These are phyloP conservation scores for Phytophthora niederhauseri DNA, from an alignment of 352 stramenopile species.

Conservation along the genomic window DNA sequence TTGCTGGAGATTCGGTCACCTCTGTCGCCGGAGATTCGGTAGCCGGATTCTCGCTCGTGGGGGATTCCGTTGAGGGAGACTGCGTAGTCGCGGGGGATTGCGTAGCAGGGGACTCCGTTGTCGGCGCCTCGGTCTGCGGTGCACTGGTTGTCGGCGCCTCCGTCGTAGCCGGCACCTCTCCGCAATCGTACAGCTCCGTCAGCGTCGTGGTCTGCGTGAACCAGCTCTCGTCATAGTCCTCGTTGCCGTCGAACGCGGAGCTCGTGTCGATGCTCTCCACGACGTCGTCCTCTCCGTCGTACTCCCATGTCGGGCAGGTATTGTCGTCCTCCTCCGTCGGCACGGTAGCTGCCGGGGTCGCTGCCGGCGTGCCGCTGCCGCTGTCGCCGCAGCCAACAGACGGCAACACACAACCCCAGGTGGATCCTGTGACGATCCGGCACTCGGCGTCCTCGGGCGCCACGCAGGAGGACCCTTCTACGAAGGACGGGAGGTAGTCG, in stretches of 20 bases:
- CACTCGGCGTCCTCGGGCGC: conserved; percentile 51
- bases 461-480: conserved; percentile 35
- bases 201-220: conserved; percentile 28
- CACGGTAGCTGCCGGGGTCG: conserved; percentile 20
- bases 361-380: neutral
- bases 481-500: conserved; percentile 46
- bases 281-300: conserved; percentile 15
- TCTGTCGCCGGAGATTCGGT: conserved; percentile 7
- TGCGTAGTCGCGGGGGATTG: neutral
- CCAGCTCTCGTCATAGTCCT: conserved; percentile 37
- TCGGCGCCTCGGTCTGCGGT: conserved; percentile 5
- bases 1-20: conserved; percentile 10
- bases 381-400: conserved; percentile 30
- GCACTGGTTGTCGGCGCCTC: conserved; percentile 9
- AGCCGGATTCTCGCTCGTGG: conserved; percentile 1
- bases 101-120: conserved; percentile 6
- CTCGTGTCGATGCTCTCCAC: conserved; percentile 30
- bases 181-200: conserved; percentile 35
- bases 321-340: conserved; percentile 7
- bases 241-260: conserved; percentile 27
- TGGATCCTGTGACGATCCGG: conserved; percentile 36
- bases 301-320: conserved; percentile 28
- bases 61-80: neutral
- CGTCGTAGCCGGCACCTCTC: conserved; percentile 11
- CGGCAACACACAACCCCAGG: conserved; percentile 50